Base-by-base conservation (phyloP, 129 eudicot species). In the Saposhnikovia divaricata region DNA sequence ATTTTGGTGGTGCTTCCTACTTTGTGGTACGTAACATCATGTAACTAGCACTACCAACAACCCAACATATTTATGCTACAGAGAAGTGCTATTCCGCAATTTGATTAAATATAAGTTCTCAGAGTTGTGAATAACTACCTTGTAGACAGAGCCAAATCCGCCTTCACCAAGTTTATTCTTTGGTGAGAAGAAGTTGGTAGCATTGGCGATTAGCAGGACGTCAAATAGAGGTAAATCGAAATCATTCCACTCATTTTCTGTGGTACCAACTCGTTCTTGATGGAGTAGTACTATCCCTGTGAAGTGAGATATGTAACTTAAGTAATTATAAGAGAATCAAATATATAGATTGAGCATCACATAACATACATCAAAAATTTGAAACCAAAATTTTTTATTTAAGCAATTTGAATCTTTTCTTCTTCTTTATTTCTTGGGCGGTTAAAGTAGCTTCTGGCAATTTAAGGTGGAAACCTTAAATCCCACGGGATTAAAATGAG, bases 151-250 rank as follows among this genome's bases (percentile, higher is more conserved):
- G 14, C 77, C 77, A 73, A 73, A 73, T 16, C 77, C 77, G 31
- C 76, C 76, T 38, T 72, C 76, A 37, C 76, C 76, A 39, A 72
- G 76, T 48, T 72, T 72, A 72, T 72, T 72, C 14, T 37, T 72
- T 72, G 44, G 46, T 21, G 76, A 72, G 45, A 72, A 72, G 16
- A 37, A 37, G 48, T 40, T 72, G 76, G 76, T 72, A 43, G 48
- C 25, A 2, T 72, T 37, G 45, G 76, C 76, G 13, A 72, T 72
- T 38, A 38, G n/a, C 45, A 37, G 23, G 48, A 72, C 44, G 18
- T 39, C 76, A 40, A 72, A 72, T 19, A 72, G 25, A 37, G 76
- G 76, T 40, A 72, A 72, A 37, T 72, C 46, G 0, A 72, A 43
- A 39, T 72, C 46, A 0, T 19, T 4, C 7, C 25, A n/a, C 15